Percentiles rank a stretch among this genome's conserved stretches.
phyloP scores from a whole-genome alignment of 2,329 filamentous ascomycete genomes.

The Thielaviopsis euricoi region DNA sequence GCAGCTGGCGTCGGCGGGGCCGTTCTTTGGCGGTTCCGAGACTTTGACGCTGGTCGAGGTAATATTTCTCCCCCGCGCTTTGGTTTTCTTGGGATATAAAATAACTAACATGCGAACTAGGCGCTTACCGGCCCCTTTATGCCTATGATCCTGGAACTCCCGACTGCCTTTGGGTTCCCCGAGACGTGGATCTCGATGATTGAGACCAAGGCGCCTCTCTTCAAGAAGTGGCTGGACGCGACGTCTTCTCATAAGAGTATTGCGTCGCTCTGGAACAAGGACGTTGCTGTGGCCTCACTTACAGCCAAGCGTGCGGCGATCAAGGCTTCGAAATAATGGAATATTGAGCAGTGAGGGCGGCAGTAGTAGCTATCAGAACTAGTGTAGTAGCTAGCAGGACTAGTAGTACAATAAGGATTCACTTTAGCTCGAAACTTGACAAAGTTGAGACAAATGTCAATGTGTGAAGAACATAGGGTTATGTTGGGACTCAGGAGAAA shows the following conservation, averaged over 20 bases:
- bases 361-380: no score
- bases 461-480: no score
- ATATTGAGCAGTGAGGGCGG: not conserved
- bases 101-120: slow-evolving; percentile 20
- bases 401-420: no score
- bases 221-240: slow-evolving; percentile 48
- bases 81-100: not conserved
- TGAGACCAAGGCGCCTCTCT: slow-evolving; percentile 42
- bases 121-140: slow-evolving; percentile 51
- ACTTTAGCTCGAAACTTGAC: no score
- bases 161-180: slow-evolving; percentile 38
- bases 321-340: not conserved
- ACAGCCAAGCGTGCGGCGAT: not conserved
- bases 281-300: not conserved
- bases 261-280: slow-evolving; percentile 15
- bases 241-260: slow-evolving; percentile 49
- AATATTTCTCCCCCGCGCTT: slow-evolving; percentile 6
- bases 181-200: slow-evolving; percentile 28
- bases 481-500: no score
- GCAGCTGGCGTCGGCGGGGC: slow-evolving; percentile 36
- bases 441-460: no score
- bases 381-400: no score
- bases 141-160: slow-evolving; percentile 38
- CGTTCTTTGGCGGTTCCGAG: slow-evolving; percentile 48
- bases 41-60: slow-evolving; percentile 62